These are phyloP conservation scores for Apophysomyces elegans DNA, from an alignment of 371 early-diverging fungal genomes.

Conservation along the genomic window DNA sequence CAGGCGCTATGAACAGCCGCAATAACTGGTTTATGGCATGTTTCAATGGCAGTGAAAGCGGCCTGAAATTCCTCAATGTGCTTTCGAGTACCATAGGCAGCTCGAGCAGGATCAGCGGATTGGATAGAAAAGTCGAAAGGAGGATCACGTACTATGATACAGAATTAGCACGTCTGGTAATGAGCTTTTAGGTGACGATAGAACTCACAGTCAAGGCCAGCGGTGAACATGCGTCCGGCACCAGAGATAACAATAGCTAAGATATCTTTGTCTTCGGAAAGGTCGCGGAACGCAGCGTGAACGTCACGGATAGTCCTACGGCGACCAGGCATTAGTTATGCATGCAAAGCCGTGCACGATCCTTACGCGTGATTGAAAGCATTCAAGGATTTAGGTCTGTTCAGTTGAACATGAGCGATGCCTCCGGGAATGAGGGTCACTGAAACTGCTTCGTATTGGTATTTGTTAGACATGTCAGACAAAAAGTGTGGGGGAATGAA, in stretches of 20 bases:
- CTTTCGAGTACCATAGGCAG: slow-evolving; percentile 48
- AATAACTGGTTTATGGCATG: slow-evolving; percentile 88
- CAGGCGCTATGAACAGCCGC: slow-evolving; percentile 88
- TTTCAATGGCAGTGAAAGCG: slow-evolving; percentile 77
- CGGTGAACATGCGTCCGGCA: slow-evolving; percentile 79
- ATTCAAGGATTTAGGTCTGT: slow-evolving; percentile 83
- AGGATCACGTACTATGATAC: neutral
- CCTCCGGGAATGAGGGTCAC: slow-evolving; percentile 59
- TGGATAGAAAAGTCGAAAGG: slow-evolving; percentile 1
- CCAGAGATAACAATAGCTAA: slow-evolving; percentile 79
- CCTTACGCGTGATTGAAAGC: slow-evolving; percentile 69
- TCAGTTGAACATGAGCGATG: slow-evolving; percentile 83
- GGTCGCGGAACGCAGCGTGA: slow-evolving; percentile 48
- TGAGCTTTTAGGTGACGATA: neutral
- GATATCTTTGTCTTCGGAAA: slow-evolving; percentile 65
- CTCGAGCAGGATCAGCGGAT: slow-evolving; percentile 54
- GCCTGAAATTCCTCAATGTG: slow-evolving; percentile 65
- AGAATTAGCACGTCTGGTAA: neutral
- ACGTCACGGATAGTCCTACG: slow-evolving; percentile 29
- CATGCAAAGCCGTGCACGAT: neutral
- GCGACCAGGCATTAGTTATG: slow-evolving; percentile 13
- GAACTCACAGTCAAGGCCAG: slow-evolving; percentile 86
- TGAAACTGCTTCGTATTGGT: slow-evolving; percentile 64
- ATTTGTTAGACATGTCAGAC: slow-evolving; percentile 32
- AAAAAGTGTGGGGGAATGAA: neutral